phyloP scores from a whole-genome alignment of 371 early-diverging fungal genomes.

The Mortierella sp. region DNA sequence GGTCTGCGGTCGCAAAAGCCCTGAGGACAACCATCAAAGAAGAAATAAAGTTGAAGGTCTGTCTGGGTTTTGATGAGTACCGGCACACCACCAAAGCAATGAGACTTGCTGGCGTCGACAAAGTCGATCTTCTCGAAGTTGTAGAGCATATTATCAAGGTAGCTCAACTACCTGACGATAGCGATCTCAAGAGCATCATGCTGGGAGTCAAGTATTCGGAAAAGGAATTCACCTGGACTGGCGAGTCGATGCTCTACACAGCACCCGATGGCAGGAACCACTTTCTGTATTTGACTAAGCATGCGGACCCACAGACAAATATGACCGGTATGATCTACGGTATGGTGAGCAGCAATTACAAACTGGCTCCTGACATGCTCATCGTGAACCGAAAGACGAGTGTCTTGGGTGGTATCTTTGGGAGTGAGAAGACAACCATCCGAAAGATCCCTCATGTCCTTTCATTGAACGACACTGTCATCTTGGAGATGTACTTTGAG shows the following conservation, averaged over 20 bases:
- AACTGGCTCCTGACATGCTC: conserved; percentile 30
- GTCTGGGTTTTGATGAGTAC: conserved; percentile 27
- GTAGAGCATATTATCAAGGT: conserved; percentile 11
- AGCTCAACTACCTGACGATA: conserved; percentile 14
- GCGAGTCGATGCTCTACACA: conserved; percentile 30
- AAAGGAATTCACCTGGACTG: conserved; percentile 31
- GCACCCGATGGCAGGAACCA: conserved; percentile 6
- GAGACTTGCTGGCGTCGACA: background rate
- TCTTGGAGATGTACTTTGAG: conserved; percentile 36
- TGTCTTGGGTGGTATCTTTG: conserved; percentile 1
- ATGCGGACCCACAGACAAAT: conserved; percentile 7
- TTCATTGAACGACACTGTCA: conserved; percentile 22
- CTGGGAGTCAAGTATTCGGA: conserved; percentile 23
- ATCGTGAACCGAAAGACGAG: conserved; percentile 17
- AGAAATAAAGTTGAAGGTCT: conserved; percentile 11
- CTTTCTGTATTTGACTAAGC: conserved; percentile 26
- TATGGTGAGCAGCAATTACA: conserved; percentile 10
- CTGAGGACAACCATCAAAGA: background rate
- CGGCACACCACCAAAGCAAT: conserved; percentile 12
- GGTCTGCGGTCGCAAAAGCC: conserved; percentile 14
- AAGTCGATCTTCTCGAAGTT: background rate
- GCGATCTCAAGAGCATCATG: conserved; percentile 29
- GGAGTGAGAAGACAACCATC: conserved; percentile 14
- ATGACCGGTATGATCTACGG: conserved; percentile 15
- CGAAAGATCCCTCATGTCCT: conserved; percentile 23